phyloP scores from a whole-genome alignment of 768 basidiomycete species.

The Glaciozyma martinii region DNA sequence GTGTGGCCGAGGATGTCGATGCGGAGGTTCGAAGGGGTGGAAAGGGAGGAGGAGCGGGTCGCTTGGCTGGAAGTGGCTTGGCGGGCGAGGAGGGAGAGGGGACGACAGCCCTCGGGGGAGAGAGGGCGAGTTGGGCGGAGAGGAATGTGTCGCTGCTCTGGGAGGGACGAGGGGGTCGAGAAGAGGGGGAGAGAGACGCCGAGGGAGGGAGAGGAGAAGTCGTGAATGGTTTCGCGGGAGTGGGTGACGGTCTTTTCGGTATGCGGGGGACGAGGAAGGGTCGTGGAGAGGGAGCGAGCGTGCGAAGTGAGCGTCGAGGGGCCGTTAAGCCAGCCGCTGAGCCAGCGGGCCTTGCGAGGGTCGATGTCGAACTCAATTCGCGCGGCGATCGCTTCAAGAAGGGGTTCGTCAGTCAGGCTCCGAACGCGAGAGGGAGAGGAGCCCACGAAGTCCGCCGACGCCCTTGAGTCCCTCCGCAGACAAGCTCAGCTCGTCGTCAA shows the following conservation, averaged over 20 bases:
- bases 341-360: conserved; percentile 65
- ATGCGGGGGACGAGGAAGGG: neutral
- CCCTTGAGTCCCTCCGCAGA: neutral
- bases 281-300: neutral
- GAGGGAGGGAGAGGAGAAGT: neutral
- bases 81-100: conserved; percentile 2
- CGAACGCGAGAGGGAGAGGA: neutral
- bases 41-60: neutral
- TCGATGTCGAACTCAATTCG: conserved; percentile 84
- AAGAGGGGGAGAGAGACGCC: neutral
- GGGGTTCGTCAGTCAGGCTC: conserved; percentile 16
- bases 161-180: neutral
- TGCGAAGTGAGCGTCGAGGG: neutral
- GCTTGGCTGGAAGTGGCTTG: neutral
- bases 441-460: conserved; percentile 7
- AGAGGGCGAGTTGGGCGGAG: neutral
- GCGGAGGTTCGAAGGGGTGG: neutral
- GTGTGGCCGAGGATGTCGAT: neutral
- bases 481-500: conserved; percentile 42
- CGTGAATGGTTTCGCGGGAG: neutral
- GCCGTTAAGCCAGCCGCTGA: conserved; percentile 29
- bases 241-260: neutral
- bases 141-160: neutral
- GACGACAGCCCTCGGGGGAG: neutral
- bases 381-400: conserved; percentile 56